These are phyloP conservation scores for Aphanomyces cochlioides DNA, from an alignment of 352 stramenopile species.

Conservation along the genomic window DNA sequence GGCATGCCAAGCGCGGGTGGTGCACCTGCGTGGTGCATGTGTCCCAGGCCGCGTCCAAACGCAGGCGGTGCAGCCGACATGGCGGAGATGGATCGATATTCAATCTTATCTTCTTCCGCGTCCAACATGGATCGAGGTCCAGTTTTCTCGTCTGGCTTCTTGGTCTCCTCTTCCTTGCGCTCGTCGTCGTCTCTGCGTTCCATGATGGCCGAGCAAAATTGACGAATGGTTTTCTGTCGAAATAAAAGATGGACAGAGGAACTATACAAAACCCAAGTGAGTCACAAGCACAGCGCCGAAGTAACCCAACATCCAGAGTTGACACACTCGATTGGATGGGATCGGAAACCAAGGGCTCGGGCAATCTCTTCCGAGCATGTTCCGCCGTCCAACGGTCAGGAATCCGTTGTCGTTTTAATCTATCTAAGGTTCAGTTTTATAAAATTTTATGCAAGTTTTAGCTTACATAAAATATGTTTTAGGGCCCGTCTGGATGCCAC, in stretches of 20 bases:
- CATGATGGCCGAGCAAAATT: conserved; percentile 18
- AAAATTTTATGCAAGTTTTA: too few relatives aligned
- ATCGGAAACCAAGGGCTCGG: not conserved
- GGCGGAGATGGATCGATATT: conserved; percentile 19
- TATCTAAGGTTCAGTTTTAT: not conserved
- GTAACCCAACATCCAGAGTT: conserved; percentile 16
- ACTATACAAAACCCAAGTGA: conserved; percentile 14
- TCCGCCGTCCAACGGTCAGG: not conserved
- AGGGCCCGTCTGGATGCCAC: too few relatives aligned
- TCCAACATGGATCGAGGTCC: conserved; percentile 17
- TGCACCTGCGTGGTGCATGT: conserved; percentile 15
- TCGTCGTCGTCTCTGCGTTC: conserved; percentile 17
- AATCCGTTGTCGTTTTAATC: not conserved
- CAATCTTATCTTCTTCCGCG: conserved; percentile 26
- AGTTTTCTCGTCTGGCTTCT: not conserved
- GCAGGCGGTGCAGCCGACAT: conserved; percentile 9
- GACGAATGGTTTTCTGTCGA: conserved; percentile 1
- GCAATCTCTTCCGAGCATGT: not conserved
- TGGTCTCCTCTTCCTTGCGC: conserved; percentile 7
- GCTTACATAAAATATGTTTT: too few relatives aligned
- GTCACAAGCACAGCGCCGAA: not conserved
- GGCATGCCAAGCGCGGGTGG: not conserved
- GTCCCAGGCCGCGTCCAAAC: conserved; percentile 13
- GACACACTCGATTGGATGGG: not conserved
- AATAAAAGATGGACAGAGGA: not conserved